A percentile compares a stretch with the other conserved stretches of the same genome.
Conservation (phyloP, 306 rosid species). For the Sindora glabra region DNA sequence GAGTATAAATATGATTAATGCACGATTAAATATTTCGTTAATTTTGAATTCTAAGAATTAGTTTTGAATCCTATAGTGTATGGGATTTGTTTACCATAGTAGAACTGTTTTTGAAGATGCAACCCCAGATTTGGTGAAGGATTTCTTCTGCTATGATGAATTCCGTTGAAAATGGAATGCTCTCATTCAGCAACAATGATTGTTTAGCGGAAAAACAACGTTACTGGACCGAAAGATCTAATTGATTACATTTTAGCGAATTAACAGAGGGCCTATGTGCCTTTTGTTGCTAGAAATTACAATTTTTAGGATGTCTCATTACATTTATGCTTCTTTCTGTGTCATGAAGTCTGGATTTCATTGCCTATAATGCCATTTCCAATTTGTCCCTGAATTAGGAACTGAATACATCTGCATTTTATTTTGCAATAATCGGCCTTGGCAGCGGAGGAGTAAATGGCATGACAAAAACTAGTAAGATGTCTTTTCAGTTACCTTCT, state of each 20-base stretch:
- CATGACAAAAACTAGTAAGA: not conserved
- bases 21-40: too few relatives aligned
- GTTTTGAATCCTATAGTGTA: too few relatives aligned
- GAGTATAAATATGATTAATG: too few relatives aligned
- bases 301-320: not conserved
- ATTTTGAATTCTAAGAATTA: too few relatives aligned
- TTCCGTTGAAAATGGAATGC: constrained; percentile 91
- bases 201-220: constrained; percentile 98
- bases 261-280: not conserved
- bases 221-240: constrained; percentile 23
- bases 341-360: not conserved
- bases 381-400: not conserved
- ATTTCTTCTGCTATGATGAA: constrained; percentile 99
- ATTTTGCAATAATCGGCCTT: not conserved
- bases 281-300: not conserved
- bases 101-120: constrained; percentile 94
- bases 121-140: constrained; percentile 87
- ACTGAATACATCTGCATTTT: not conserved
- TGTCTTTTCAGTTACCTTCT: not conserved
- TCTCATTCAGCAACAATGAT: constrained; percentile 59
- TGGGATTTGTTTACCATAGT: constrained; percentile 83
- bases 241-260: not conserved
- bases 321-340: not conserved
- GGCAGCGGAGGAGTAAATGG: not conserved
- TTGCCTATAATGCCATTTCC: not conserved